These are phyloP conservation scores for Gossypium schwendimanii DNA, from an alignment of 441 rosid genomes.

Conservation along the genomic window DNA sequence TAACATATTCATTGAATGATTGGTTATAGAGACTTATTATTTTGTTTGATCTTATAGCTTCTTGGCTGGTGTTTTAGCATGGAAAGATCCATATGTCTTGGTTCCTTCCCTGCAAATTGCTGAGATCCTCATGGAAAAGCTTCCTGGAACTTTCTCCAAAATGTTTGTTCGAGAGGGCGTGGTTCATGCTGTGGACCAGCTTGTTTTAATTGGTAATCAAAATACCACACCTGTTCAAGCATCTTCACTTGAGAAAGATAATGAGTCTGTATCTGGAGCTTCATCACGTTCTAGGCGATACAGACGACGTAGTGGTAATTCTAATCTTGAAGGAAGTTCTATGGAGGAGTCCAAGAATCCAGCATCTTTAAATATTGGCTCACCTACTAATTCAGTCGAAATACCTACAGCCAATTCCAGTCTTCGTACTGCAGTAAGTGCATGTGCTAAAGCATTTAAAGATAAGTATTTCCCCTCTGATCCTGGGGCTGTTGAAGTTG, in stretches of 20 bases:
- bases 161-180: constrained; percentile 98
- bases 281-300: constrained; percentile 92
- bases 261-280: constrained; percentile 55
- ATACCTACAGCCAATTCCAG: constrained; percentile 60
- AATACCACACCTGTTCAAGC: constrained; percentile 33
- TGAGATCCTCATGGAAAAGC: constrained; percentile 97
- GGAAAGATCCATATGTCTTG: constrained; percentile 98
- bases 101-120: constrained; percentile 97
- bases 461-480: constrained; percentile 78
- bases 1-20: background rate
- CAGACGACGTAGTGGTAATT: constrained; percentile 70
- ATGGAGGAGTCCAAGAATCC: constrained; percentile 63
- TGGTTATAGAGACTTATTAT: constrained; percentile 8
- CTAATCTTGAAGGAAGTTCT: constrained; percentile 60
- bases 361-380: constrained; percentile 49
- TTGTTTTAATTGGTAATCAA: constrained; percentile 65
- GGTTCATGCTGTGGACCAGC: constrained; percentile 97
- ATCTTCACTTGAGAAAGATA: constrained; percentile 65
- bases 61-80: constrained; percentile 95
- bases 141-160: constrained; percentile 91
- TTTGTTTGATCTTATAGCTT: constrained; percentile 44
- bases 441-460: constrained; percentile 86
- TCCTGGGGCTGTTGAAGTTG: constrained; percentile 72
- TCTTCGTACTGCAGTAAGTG: constrained; percentile 69
- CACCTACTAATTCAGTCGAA: constrained; percentile 63